These are phyloP conservation scores for Solanum gandarillasii DNA, from an alignment of 257 asterid genomes.

Conservation along the genomic window DNA sequence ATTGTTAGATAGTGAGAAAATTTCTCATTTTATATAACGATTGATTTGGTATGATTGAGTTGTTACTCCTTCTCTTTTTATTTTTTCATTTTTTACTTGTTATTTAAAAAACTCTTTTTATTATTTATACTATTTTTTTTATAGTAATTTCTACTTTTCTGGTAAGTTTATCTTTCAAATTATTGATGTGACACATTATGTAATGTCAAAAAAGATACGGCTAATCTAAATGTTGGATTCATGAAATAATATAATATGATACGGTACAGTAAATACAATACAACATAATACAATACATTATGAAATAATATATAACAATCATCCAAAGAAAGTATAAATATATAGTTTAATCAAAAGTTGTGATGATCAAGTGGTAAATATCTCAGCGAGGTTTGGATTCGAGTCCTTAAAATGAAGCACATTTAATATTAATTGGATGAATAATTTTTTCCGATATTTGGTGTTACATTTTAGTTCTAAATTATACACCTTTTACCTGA, in stretches of 20 bases:
- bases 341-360: not conserved
- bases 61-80: not conserved
- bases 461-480: not conserved
- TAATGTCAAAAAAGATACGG: not conserved
- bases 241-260: not conserved
- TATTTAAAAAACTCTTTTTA: not conserved
- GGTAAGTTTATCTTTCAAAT: not conserved
- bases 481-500: not conserved
- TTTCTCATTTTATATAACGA: not conserved
- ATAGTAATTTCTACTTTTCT: not conserved
- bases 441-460: not conserved
- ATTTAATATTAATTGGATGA: not conserved
- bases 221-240: not conserved
- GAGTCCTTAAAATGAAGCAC: not conserved
- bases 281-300: not conserved
- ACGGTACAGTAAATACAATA: too few relatives aligned
- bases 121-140: not conserved
- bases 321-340: not conserved
- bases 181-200: not conserved
- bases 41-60: not conserved
- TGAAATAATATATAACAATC: not conserved
- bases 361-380: too few relatives aligned
- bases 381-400: not conserved
- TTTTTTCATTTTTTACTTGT: not conserved
- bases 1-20: fast-evolving